Base-by-base conservation (phyloP, 768 basidiomycete species). In the Boletellus ananiceps region DNA sequence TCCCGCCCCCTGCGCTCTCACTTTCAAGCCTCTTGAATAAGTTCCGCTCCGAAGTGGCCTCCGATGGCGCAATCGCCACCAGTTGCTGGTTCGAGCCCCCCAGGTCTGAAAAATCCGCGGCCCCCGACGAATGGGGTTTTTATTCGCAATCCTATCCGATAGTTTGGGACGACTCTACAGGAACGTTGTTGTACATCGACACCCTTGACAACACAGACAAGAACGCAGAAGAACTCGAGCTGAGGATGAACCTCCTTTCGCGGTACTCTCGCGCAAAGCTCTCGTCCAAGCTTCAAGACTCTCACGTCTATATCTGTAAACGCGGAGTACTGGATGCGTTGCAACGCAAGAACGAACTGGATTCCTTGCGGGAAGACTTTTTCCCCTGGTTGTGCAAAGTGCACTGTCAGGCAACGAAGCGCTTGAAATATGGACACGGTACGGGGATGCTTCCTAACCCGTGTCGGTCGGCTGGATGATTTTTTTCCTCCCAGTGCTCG, bases 351-450 rank as follows among this genome's bases (percentile, higher is more conserved):
- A 70, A 69, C 5, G 77, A 82, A 57, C 75, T 93, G 36, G 84
- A 90, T 44, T 95, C 93, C 14, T 75, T 97, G 44, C 78, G 87
- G 44, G 88, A 94, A 65, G 92, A 96, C 51, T 89, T 96, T 59
- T 64, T 97, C 11, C 94, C 94, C 0, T 96, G 93, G 90, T 63
- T 96, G 47, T 88, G 91, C 70, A 93, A 90, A 63, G 71, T 88
- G 6, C 88, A 89, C 53, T 92, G 92, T 64, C 84, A 83, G 50
- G 70, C 72, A 9, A 73, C 74, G 14, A 83, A 81, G 57, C 72
- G 73, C 55, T 68, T 66, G 40, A 85, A 82, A 67, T 88, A 87
- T 54, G 77, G 72, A 29, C 67, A 70, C 52, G 68, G 87, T 86
- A 61, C 8, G 51, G 67, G 21, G 44, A 39, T 43, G 39, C 47